These are phyloP conservation scores for Iris pallida DNA, from an alignment of 116 monocot species.

Conservation along the genomic window DNA sequence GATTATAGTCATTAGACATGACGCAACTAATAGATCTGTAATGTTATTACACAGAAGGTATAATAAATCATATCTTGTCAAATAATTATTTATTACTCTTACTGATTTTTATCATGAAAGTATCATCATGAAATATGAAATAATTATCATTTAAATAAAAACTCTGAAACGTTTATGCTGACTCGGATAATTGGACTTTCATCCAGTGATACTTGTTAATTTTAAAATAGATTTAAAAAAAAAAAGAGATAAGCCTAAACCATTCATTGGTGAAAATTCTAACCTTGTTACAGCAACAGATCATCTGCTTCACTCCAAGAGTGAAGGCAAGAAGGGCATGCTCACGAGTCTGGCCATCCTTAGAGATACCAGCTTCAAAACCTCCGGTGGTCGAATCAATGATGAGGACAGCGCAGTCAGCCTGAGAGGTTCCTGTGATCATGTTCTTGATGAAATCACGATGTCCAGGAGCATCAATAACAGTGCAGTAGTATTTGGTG, in stretches of 20 bases:
- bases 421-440: slow-evolving; percentile 31
- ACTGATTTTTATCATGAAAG: too few relatives aligned
- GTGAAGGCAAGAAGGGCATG: slow-evolving; percentile 29
- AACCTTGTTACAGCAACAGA: slow-evolving; percentile 31
- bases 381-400: slow-evolving; percentile 27
- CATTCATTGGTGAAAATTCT: neutral
- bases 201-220: too few relatives aligned
- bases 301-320: slow-evolving; percentile 29
- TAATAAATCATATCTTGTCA: too few relatives aligned
- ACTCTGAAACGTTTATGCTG: too few relatives aligned
- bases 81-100: too few relatives aligned
- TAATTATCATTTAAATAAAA: neutral
- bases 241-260: too few relatives aligned
- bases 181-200: too few relatives aligned
- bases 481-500: slow-evolving; percentile 29
- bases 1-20: too few relatives aligned
- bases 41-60: too few relatives aligned
- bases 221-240: too few relatives aligned
- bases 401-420: slow-evolving; percentile 27
- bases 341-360: slow-evolving; percentile 29
- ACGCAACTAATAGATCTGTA: too few relatives aligned
- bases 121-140: too few relatives aligned
- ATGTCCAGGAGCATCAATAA: slow-evolving; percentile 32
- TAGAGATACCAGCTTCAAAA: slow-evolving; percentile 28
- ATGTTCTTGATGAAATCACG: slow-evolving; percentile 31